A percentile compares a stretch with the other conserved stretches of the same genome.
Conservation (phyloP, 306 rosid genomes). For the Trifolium dubium region DNA sequence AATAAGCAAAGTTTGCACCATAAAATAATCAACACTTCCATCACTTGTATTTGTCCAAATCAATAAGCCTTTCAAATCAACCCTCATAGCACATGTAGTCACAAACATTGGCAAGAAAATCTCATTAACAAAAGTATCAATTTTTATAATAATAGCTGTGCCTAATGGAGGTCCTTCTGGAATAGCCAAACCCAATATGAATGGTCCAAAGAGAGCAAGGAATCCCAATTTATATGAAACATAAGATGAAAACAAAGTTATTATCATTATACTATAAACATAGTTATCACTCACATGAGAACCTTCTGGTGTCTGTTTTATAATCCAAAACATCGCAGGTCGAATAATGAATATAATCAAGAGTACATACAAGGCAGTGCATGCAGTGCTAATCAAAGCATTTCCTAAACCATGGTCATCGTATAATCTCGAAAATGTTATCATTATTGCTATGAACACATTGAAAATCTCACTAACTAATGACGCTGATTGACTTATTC, state of each 20-base stretch:
- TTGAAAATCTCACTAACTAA: slow-evolving; percentile 54
- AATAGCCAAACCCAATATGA: slow-evolving; percentile 60
- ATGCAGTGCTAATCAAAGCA: background rate
- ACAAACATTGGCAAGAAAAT: slow-evolving; percentile 64
- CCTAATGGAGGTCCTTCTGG: slow-evolving; percentile 86
- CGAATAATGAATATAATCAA: slow-evolving; percentile 44
- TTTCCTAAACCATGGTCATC: background rate
- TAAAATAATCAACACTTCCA: slow-evolving; percentile 17
- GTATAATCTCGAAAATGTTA: background rate
- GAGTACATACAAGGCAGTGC: background rate
- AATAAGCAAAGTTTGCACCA: slow-evolving; percentile 31
- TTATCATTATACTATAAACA: slow-evolving; percentile 43
- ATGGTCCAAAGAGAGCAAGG: slow-evolving; percentile 51
- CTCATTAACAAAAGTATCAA: slow-evolving; percentile 54
- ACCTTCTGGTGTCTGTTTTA: slow-evolving; percentile 68
- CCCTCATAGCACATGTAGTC: slow-evolving; percentile 56
- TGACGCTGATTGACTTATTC: slow-evolving; percentile 58
- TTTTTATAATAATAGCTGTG: slow-evolving; percentile 55
- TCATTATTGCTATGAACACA: background rate
- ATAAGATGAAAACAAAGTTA: slow-evolving; percentile 40
- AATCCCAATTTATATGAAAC: slow-evolving; percentile 31
- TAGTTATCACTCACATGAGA: slow-evolving; percentile 54
- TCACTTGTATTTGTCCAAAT: background rate
- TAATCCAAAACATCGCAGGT: slow-evolving; percentile 63
- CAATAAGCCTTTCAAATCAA: slow-evolving; percentile 30